Conservation (phyloP, 345 rosid genomes). For the Erodium maritimum region DNA sequence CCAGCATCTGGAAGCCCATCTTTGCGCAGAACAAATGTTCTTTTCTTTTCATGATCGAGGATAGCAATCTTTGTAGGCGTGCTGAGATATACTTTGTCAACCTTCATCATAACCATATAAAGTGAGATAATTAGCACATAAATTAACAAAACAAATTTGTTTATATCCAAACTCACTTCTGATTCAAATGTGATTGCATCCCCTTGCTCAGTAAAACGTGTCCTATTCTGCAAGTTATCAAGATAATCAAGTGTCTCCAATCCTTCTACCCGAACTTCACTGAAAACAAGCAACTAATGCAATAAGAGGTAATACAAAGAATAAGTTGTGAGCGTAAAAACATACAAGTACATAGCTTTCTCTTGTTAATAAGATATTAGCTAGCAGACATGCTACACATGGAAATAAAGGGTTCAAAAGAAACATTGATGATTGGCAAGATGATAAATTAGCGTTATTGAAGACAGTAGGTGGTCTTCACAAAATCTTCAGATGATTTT, state of each 20-base stretch:
- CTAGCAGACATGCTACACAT: neutral
- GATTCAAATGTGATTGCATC: conserved; percentile 93
- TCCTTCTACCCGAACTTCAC: conserved; percentile 96
- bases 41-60: conserved; percentile 88
- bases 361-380: neutral
- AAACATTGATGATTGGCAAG: neutral
- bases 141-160: neutral
- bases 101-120: conserved; percentile 22
- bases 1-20: conserved; percentile 98
- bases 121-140: conserved; percentile 4
- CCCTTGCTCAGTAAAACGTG: conserved; percentile 86
- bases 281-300: conserved; percentile 23
- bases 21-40: conserved; percentile 84
- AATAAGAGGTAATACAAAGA: no score
- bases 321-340: no score
- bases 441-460: neutral
- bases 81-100: conserved; percentile 72
- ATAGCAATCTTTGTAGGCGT: conserved; percentile 90
- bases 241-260: conserved; percentile 87
- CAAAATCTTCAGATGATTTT: no score
- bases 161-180: conserved; percentile 40
- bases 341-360: no score
- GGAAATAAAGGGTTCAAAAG: neutral
- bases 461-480: neutral
- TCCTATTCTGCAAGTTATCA: conserved; percentile 73